Conservation (phyloP, 371 early-diverging fungal genomes). For the Syncephalastrum monosporum region DNA sequence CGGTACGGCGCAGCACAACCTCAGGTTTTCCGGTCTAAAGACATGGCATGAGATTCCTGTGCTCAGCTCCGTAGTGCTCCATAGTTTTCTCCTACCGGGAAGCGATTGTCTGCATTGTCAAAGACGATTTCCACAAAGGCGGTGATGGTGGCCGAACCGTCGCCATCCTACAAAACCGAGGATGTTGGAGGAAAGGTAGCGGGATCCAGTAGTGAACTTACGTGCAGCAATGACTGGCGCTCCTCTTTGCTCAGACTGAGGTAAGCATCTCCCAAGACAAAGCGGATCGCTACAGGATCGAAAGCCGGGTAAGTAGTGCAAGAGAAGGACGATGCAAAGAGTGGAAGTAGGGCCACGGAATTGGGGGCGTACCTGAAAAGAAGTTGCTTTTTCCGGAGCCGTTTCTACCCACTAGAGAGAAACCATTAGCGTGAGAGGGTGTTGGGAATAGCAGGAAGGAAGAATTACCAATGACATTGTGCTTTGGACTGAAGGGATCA, state of each 20-base stretch:
- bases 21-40: slow-evolving; percentile 84
- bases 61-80: neutral
- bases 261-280: slow-evolving; percentile 96
- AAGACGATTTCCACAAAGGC: slow-evolving; percentile 98
- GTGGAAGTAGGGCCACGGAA: too few relatives aligned
- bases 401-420: slow-evolving; percentile 92
- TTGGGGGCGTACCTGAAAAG: slow-evolving; percentile 70
- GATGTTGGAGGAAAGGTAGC: neutral
- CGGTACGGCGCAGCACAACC: slow-evolving; percentile 89
- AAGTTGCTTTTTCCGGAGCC: slow-evolving; percentile 99
- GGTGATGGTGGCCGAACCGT: slow-evolving; percentile 90
- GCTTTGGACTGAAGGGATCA: slow-evolving; percentile 89
- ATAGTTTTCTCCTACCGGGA: slow-evolving; percentile 62
- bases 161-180: slow-evolving; percentile 76
- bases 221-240: slow-evolving; percentile 91
- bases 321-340: neutral
- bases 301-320: neutral
- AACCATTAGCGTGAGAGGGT: too few relatives aligned
- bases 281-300: slow-evolving; percentile 82
- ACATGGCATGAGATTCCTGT: neutral
- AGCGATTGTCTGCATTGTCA: slow-evolving; percentile 94
- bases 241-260: slow-evolving; percentile 90
- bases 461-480: slow-evolving; percentile 90
- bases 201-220: slow-evolving; percentile 23
- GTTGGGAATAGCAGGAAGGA: neutral